Evolutionary conservation across 78 protist genomes (phyloP).

Genomic region (Thecamonas trahens): DNA sequence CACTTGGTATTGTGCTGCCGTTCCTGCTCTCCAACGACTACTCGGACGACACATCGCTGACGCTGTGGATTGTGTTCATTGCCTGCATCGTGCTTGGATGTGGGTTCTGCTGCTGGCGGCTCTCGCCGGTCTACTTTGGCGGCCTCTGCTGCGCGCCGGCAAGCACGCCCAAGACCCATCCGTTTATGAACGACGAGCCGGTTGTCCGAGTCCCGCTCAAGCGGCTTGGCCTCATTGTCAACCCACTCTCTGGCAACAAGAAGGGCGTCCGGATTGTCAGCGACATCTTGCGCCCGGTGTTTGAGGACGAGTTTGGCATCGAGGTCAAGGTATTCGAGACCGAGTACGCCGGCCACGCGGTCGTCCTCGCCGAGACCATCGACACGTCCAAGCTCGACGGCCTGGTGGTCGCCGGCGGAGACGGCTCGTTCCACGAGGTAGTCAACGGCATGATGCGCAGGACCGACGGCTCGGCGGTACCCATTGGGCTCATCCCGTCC

Average conservation of each 20-base stretch:
- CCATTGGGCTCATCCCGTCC: conserved; percentile 6
- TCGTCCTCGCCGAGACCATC: neutral
- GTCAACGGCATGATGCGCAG: conserved; percentile 3
- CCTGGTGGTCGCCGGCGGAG: conserved; percentile 7
- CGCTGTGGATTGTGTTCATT: neutral
- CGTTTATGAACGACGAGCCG: neutral
- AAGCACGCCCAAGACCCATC: too few relatives aligned
- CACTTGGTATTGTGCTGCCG: neutral
- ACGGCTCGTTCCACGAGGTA: conserved; percentile 6
- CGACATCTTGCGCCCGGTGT: neutral
- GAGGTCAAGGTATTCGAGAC: neutral
- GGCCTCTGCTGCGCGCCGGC: too few relatives aligned
- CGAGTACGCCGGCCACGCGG: conserved; percentile 7
- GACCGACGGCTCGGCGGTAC: neutral
- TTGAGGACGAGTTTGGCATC: neutral
- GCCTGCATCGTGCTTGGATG: neutral
- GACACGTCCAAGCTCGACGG: neutral
- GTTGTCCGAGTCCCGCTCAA: neutral
- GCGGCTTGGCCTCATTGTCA: neutral
- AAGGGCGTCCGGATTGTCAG: neutral
- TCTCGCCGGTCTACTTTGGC: too few relatives aligned
- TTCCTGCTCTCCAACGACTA: neutral
- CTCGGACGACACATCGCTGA: neutral
- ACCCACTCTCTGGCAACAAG: neutral
- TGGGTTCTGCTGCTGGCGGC: neutral